Percentiles rank a stretch among this genome's conserved stretches.
Conservation (phyloP, 2,329 filamentous ascomycete genomes). For the Bipolaris sorokiniana region DNA sequence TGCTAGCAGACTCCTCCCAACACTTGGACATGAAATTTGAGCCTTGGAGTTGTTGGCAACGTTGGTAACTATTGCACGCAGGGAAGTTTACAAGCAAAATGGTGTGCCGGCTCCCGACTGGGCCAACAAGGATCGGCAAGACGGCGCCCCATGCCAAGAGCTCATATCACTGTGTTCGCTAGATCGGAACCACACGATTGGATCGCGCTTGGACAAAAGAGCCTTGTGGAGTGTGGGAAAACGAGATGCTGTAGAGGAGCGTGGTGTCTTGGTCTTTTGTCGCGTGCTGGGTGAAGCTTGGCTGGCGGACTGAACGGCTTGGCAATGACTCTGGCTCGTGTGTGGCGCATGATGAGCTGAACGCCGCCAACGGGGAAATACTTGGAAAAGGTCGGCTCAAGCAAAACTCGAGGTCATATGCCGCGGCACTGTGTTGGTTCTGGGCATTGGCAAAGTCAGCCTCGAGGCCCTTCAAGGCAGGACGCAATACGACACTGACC, state of each 20-base stretch:
- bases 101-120: constrained; percentile 32
- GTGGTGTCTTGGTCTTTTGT: constrained; percentile 21
- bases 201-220: neutral
- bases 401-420: neutral
- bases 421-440: neutral
- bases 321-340: constrained; percentile 14
- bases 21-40: neutral
- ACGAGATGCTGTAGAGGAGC: constrained; percentile 18
- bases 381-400: constrained; percentile 14
- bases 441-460: neutral
- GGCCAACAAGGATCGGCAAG: constrained; percentile 20
- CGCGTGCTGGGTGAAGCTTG: constrained; percentile 16
- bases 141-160: constrained; percentile 9
- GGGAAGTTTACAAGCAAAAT: constrained; percentile 29
- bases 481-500: neutral
- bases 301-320: constrained; percentile 14
- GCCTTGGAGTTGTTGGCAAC: constrained; percentile 29
- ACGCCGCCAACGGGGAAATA: neutral
- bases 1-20: neutral
- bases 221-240: constrained; percentile 2
- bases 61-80: constrained; percentile 24
- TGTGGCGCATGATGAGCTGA: constrained; percentile 14
- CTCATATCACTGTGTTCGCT: constrained; percentile 5
- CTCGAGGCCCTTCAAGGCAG: neutral
- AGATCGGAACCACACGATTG: constrained; percentile 6